Conservation (phyloP, 164 flowering plant species). For the Platanus orientalis region DNA sequence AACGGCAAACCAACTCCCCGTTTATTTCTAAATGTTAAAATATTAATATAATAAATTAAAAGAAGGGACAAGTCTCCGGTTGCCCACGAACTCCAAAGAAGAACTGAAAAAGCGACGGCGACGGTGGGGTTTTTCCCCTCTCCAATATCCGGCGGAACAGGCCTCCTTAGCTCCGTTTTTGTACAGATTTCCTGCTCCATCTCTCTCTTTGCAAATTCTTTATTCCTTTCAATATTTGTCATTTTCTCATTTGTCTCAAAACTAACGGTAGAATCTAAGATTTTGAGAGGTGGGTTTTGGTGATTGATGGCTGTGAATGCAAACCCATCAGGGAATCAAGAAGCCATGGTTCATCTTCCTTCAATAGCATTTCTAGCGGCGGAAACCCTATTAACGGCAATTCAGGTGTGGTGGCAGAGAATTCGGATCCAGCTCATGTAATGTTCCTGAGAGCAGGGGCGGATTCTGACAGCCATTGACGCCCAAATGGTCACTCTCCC, state of each 20-base stretch:
- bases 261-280: slow-evolving; percentile 5
- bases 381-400: slow-evolving; percentile 28
- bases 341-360: slow-evolving; percentile 24
- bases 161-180: background rate
- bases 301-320: slow-evolving; percentile 45
- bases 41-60: too few relatives aligned
- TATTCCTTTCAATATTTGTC: background rate
- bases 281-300: slow-evolving; percentile 10
- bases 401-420: slow-evolving; percentile 18
- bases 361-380: slow-evolving; percentile 19
- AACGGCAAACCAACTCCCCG: too few relatives aligned
- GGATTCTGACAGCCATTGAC: too few relatives aligned
- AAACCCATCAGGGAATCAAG: slow-evolving; percentile 48
- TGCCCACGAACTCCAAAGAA: too few relatives aligned
- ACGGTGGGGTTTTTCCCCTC: too few relatives aligned
- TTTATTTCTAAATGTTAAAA: too few relatives aligned
- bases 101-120: too few relatives aligned
- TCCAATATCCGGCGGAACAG: too few relatives aligned
- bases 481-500: too few relatives aligned
- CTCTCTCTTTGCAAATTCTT: background rate
- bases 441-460: too few relatives aligned
- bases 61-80: too few relatives aligned
- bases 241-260: background rate
- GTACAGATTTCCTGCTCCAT: background rate
- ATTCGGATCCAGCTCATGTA: slow-evolving; percentile 20